A percentile compares a stretch with the other conserved stretches of the same genome.
Conservation (phyloP, 495 filamentous ascomycete species). For the Xanthoparmelia taractica region DNA sequence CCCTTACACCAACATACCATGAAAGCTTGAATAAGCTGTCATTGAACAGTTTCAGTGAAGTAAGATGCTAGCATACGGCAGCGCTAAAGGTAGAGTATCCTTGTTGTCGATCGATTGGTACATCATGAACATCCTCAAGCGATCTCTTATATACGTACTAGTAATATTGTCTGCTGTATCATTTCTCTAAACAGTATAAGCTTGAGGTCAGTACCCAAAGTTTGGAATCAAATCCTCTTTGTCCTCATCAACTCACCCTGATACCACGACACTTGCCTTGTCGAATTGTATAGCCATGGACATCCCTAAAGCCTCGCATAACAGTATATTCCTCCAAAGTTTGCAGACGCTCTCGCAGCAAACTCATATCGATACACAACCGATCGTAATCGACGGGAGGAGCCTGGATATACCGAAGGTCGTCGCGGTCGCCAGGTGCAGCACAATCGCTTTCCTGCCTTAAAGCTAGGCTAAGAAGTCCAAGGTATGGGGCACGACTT, state of each 20-base stretch:
- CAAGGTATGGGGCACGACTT: background rate
- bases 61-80: no score
- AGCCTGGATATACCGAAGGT: background rate
- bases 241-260: background rate
- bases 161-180: no score
- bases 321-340: background rate
- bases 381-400: background rate
- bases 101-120: no score
- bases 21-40: background rate
- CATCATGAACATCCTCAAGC: no score
- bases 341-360: background rate
- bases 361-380: background rate
- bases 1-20: no score
- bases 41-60: background rate
- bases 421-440: background rate
- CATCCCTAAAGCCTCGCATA: background rate
- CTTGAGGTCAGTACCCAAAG: no score
- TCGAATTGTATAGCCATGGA: background rate
- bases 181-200: no score
- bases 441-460: background rate
- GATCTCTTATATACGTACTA: no score
- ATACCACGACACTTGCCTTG: background rate
- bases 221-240: no score
- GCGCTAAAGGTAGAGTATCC: background rate
- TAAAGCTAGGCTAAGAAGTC: background rate